These are phyloP conservation scores for Pseudozyma hubeiensis DNA, from an alignment of 1,284 basidiomycete species.

Conservation along the genomic window DNA sequence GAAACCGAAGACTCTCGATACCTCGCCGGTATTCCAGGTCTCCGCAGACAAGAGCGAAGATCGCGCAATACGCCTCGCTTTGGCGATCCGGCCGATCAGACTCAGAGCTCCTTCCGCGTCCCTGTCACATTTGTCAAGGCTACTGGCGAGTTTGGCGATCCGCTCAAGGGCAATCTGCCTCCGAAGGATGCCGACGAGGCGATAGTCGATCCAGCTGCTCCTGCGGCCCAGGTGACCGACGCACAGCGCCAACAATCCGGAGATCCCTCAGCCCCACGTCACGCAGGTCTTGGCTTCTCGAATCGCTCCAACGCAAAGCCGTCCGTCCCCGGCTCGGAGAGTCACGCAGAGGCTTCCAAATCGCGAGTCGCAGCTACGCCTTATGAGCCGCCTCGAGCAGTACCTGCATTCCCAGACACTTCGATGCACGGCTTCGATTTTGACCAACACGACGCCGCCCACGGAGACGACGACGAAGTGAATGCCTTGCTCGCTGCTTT, in stretches of 20 bases:
- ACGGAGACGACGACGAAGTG: slow-evolving; percentile 32
- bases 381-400: slow-evolving; percentile 20
- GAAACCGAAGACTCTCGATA: slow-evolving; percentile 50
- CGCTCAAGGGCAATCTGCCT: slow-evolving; percentile 32
- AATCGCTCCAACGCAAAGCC: slow-evolving; percentile 19
- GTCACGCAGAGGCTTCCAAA: background rate
- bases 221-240: slow-evolving; percentile 14
- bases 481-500: slow-evolving; percentile 46
- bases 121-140: slow-evolving; percentile 59
- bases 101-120: slow-evolving; percentile 33
- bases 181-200: slow-evolving; percentile 16
- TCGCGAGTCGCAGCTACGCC: slow-evolving; percentile 15
- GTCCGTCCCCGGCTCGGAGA: slow-evolving; percentile 1
- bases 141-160: slow-evolving; percentile 43
- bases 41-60: slow-evolving; percentile 26
- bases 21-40: slow-evolving; percentile 48
- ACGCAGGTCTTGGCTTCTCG: slow-evolving; percentile 53
- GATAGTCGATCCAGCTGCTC: slow-evolving; percentile 7
- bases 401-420: slow-evolving; percentile 8
- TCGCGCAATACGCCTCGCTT: slow-evolving; percentile 23
- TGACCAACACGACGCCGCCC: background rate
- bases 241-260: slow-evolving; percentile 13
- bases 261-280: slow-evolving; percentile 19
- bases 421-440: slow-evolving; percentile 18
- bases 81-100: slow-evolving; percentile 35